phyloP scores from a whole-genome alignment of 139 green algal genomes.

The Chlorella sp. region DNA sequence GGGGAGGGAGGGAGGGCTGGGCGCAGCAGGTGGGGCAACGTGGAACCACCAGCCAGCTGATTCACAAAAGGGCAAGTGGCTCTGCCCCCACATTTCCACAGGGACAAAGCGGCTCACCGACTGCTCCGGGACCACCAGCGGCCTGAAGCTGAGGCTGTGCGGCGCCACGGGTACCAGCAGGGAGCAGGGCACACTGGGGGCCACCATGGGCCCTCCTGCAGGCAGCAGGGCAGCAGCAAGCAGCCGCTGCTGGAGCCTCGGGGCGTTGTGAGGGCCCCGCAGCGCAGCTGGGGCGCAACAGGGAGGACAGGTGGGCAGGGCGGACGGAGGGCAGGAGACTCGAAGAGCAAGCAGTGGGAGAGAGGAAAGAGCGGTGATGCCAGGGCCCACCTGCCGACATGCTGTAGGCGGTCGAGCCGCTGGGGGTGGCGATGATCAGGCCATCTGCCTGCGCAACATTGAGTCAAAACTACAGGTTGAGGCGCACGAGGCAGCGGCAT shows the following conservation, averaged over 20 bases:
- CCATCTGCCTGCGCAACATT: constrained; percentile 72
- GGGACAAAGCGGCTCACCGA: no score
- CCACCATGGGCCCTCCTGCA: constrained; percentile 86
- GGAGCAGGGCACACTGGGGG: constrained; percentile 88
- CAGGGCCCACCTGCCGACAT: constrained; percentile 67
- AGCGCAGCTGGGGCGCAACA: no score
- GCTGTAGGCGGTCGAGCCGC: constrained; percentile 88
- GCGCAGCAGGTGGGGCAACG: no score
- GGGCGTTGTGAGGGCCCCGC: no score
- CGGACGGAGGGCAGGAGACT: no score
- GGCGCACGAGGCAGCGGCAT: background rate
- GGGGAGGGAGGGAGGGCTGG: no score
- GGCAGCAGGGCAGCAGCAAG: background rate
- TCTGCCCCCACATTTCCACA: no score
- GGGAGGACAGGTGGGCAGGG: no score
- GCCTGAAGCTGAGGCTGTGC: constrained; percentile 84
- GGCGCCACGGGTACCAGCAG: constrained; percentile 90
- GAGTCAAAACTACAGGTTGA: background rate
- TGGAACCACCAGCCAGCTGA: no score
- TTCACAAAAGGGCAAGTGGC: no score
- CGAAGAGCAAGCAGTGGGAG: background rate
- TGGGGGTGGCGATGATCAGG: constrained; percentile 91
- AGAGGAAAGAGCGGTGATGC: background rate
- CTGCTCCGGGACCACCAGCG: constrained; percentile 86
- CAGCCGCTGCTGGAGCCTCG: no score